Evolutionary conservation across 2,329 filamentous ascomycete species (phyloP), one percentile per base, ranked within the genome.

Genomic region (Ceratocystis destructans): DNA sequence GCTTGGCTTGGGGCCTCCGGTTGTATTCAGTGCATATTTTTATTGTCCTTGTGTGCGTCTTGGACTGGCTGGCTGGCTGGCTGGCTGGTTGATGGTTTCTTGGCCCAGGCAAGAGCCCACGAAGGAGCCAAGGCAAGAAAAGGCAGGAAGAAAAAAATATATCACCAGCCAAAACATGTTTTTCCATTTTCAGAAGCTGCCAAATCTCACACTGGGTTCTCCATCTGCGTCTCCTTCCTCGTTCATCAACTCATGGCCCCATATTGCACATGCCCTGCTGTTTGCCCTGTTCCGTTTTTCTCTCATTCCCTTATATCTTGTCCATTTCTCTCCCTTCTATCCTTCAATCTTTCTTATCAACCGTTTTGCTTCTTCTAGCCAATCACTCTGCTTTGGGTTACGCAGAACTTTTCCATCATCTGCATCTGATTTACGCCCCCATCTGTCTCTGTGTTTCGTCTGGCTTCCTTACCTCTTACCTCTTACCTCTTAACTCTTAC

Each of bases 181-280:
- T 57, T 59, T 59, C 55, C 28, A 25, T 59, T 59, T 59, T 59
- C 17, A 59, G 55, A 59, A 59, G 17, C 55, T 59, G 55, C 55
- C 55, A 59, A 59, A 59, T 59, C 55, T 59, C 28, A 59, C 55
- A 17, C 12, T n/a, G 15, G 17, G n/a, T 59, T 31, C 55, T 59
- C 3, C 55, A 33, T 33, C 17, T 57, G 15, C 22, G 28, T 59
- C 28, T 59, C n/a, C 25, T 17, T 57, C 10, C 10, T 59, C 31
- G 28, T 20, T 15, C 28, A 59, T 59, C 22, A 57, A 57, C 53
- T 31, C 53, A 31, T 17, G 7, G 33, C n/a, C 22, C n/a, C 46
- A 50, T 50, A 10, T 10, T 22, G 22, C n/a, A 20, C 20, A 20
- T 17, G 17, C 20, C 46, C 22, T 22, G 20, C 46, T 50, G n/a